Conservation (phyloP, 1,139 yeast genomes). For the Hansenula lynferdii region DNA sequence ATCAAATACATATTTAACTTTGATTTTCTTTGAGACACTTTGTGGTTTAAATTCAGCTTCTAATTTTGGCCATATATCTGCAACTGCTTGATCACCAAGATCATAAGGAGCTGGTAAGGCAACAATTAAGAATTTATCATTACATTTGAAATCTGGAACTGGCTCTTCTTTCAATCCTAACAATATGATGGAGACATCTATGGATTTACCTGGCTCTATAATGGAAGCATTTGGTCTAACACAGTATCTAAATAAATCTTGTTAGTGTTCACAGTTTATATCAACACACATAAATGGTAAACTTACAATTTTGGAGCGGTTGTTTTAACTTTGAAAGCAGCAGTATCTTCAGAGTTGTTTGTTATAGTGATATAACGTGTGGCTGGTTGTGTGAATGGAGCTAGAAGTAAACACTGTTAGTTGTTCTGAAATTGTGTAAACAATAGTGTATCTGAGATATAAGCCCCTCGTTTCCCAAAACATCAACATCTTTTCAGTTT, state of each 20-base stretch:
- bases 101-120: slow-evolving; percentile 69
- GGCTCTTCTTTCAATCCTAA: slow-evolving; percentile 82
- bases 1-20: slow-evolving; percentile 53
- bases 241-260: slow-evolving; percentile 49
- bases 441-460: background rate
- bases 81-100: slow-evolving; percentile 49
- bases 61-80: slow-evolving; percentile 68
- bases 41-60: slow-evolving; percentile 57
- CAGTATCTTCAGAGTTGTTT: slow-evolving; percentile 54
- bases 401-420: slow-evolving; percentile 19
- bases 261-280: background rate
- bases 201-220: slow-evolving; percentile 67
- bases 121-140: slow-evolving; percentile 89
- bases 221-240: slow-evolving; percentile 93
- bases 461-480: background rate
- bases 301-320: slow-evolving; percentile 83
- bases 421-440: background rate
- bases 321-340: slow-evolving; percentile 95
- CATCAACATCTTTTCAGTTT: no score
- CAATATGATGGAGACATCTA: slow-evolving; percentile 76
- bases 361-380: slow-evolving; percentile 65
- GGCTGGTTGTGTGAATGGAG: slow-evolving; percentile 68
- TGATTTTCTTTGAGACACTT: slow-evolving; percentile 69
- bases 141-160: slow-evolving; percentile 66
- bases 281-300: no score